A percentile compares a stretch with the other conserved stretches of the same genome.
Conservation (phyloP, 345 rosid genomes). For the Orychophragmus violaceus region DNA sequence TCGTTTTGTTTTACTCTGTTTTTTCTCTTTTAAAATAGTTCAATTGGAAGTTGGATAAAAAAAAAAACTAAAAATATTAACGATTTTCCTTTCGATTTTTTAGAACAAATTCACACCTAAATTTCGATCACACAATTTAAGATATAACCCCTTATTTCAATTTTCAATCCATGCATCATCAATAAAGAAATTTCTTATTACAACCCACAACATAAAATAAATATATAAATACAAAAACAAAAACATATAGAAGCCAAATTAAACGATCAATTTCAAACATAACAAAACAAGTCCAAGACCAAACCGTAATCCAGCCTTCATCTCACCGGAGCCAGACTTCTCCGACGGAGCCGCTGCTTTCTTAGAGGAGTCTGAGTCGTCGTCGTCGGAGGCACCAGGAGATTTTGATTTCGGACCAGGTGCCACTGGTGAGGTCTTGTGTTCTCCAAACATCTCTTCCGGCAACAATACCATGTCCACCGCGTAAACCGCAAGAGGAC, state of each 20-base stretch:
- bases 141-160: background rate
- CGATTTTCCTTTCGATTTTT: background rate
- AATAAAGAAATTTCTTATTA: conserved; percentile 1
- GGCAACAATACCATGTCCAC: conserved; percentile 81
- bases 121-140: background rate
- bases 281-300: conserved; percentile 43
- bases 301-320: conserved; percentile 37
- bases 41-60: background rate
- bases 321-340: conserved; percentile 30
- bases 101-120: background rate
- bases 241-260: background rate
- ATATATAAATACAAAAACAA: background rate
- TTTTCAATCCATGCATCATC: background rate
- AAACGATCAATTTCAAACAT: conserved; percentile 48
- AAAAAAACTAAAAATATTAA: too few species aligned
- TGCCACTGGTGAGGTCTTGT: conserved; percentile 34
- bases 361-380: background rate
- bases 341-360: conserved; percentile 29
- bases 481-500: conserved; percentile 71
- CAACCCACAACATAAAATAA: background rate
- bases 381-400: background rate
- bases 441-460: conserved; percentile 43
- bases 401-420: conserved; percentile 31
- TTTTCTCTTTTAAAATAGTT: background rate
- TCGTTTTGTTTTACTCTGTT: background rate